Conservation (phyloP, 805 yeast genomes). For the Scheffersomyces spartinae region DNA sequence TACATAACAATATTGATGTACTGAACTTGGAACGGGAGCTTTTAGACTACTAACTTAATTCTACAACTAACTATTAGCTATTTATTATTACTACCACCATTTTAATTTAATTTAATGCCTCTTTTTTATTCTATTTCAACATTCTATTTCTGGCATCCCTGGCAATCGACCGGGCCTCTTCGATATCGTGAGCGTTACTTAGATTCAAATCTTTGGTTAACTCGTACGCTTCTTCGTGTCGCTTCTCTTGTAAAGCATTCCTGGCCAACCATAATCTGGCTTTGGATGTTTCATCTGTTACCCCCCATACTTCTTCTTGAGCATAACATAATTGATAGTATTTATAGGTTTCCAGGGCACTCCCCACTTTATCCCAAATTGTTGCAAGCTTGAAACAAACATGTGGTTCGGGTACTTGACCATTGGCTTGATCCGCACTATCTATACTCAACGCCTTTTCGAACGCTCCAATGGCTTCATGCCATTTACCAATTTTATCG, state of each 20-base stretch:
- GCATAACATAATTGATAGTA: slow-evolving; percentile 62
- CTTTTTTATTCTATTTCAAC: slow-evolving; percentile 4
- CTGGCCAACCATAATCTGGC: slow-evolving; percentile 84
- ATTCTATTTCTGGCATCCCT: slow-evolving; percentile 60
- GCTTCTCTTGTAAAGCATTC: slow-evolving; percentile 41
- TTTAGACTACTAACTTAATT: slow-evolving; percentile 7
- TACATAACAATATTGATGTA: slow-evolving; percentile 14
- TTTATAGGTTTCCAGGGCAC: slow-evolving; percentile 38
- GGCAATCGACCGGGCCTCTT: slow-evolving; percentile 78
- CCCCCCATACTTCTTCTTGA: slow-evolving; percentile 52
- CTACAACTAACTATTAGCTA: background rate
- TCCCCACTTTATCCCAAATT: slow-evolving; percentile 47
- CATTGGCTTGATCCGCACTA: slow-evolving; percentile 39
- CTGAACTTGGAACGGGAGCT: slow-evolving; percentile 16
- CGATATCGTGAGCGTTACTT: slow-evolving; percentile 78
- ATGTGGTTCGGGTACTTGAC: slow-evolving; percentile 33
- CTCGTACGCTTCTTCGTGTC: slow-evolving; percentile 58
- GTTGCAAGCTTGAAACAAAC: slow-evolving; percentile 59
- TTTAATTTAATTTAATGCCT: background rate
- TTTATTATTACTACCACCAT: background rate
- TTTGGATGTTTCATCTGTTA: slow-evolving; percentile 61
- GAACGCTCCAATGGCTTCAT: slow-evolving; percentile 72
- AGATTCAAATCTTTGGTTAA: slow-evolving; percentile 56
- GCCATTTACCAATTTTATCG: slow-evolving; percentile 58
- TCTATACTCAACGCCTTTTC: slow-evolving; percentile 60